Evolutionary conservation across 495 filamentous ascomycete species (phyloP).

Genomic region (Trichoderma gamsii): DNA sequence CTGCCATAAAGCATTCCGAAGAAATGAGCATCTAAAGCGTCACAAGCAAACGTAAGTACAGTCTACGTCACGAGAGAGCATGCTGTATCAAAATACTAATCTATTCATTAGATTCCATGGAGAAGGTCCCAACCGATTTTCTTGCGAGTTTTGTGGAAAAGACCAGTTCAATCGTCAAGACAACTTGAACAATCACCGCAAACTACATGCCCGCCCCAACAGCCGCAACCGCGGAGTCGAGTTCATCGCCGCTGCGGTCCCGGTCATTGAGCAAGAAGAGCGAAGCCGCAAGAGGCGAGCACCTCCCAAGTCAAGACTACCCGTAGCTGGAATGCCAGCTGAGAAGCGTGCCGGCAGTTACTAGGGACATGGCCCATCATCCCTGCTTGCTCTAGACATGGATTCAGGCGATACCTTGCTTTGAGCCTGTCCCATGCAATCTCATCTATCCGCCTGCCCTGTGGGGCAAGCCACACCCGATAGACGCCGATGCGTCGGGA

Average conservation of each 20-base stretch:
- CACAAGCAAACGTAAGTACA: conserved; percentile 50
- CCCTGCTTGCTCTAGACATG: background rate
- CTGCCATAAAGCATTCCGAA: conserved; percentile 47
- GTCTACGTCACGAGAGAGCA: background rate
- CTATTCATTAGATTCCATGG: background rate
- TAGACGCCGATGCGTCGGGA: background rate
- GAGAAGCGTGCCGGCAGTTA: conserved; percentile 7
- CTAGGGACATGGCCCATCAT: background rate
- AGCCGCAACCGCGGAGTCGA: conserved; percentile 14
- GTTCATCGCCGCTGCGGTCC: conserved; percentile 15
- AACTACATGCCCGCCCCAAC: conserved; percentile 28
- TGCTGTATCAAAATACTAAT: conserved; percentile 10
- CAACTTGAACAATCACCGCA: conserved; percentile 35
- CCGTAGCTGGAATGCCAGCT: background rate
- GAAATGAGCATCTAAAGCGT: conserved; percentile 59
- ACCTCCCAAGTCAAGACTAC: conserved; percentile 2
- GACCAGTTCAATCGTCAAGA: conserved; percentile 45
- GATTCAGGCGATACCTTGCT: background rate
- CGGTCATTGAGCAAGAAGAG: conserved; percentile 16
- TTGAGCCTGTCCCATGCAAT: background rate
- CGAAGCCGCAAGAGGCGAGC: conserved; percentile 14
- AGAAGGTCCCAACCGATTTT: conserved; percentile 10
- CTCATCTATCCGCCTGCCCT: background rate
- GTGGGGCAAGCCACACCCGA: conserved; percentile 9
- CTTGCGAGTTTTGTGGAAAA: conserved; percentile 27